Evolutionary conservation across 257 asterid species (phyloP).

Genomic region (Plantago elongata): DNA sequence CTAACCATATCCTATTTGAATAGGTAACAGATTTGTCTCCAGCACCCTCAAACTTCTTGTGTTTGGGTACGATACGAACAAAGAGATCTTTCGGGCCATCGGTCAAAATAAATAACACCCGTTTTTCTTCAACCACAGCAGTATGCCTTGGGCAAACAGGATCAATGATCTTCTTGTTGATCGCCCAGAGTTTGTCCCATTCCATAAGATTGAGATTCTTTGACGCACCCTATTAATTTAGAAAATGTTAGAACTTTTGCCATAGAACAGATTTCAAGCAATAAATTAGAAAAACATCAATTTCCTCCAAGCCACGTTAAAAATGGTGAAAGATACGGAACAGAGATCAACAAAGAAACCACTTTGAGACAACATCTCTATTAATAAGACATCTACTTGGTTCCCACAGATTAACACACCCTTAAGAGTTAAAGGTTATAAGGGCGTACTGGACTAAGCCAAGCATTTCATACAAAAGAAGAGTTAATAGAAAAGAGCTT

Average conservation of each 20-base stretch:
- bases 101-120: conserved; percentile 53
- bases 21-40: conserved; percentile 79
- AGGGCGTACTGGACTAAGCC: no score
- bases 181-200: conserved; percentile 99
- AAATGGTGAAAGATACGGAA: no score
- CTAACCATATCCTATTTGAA: conserved; percentile 73
- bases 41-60: conserved; percentile 86
- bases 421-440: no score
- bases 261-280: neutral
- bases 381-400: no score
- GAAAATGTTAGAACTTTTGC: no score
- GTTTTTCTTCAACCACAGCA: conserved; percentile 61
- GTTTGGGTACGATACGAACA: conserved; percentile 68
- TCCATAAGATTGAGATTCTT: conserved; percentile 98
- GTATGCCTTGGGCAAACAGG: conserved; percentile 97
- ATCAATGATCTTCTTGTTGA: conserved; percentile 86
- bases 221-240: conserved; percentile 77
- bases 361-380: no score
- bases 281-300: no score
- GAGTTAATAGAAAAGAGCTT: no score
- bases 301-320: no score
- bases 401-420: no score
- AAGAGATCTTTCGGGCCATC: conserved; percentile 76
- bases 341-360: no score
- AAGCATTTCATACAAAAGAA: no score